Evolutionary conservation across 345 rosid genomes (phyloP).

Genomic region (Populus deltoides): DNA sequence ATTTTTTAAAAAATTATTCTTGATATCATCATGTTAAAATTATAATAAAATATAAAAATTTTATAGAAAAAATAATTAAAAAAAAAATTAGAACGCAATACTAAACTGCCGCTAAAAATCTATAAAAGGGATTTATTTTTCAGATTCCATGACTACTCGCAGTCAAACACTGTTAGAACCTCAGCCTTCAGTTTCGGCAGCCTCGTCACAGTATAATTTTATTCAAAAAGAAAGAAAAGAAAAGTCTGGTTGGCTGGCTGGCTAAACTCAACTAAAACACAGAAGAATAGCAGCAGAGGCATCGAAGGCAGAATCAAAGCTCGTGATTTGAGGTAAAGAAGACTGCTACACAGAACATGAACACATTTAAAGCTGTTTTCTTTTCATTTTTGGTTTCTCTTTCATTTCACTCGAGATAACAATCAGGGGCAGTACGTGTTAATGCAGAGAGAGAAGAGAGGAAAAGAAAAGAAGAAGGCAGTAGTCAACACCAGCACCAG

Average conservation of each 20-base stretch:
- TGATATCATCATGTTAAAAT: too few relatives aligned
- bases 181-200: too few relatives aligned
- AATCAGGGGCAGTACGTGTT: background rate
- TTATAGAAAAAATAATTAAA: too few relatives aligned
- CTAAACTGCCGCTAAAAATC: too few relatives aligned
- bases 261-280: background rate
- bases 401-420: background rate
- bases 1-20: too few relatives aligned
- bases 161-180: too few relatives aligned
- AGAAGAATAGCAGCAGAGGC: slow-evolving; percentile 11
- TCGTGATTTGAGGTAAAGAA: slow-evolving; percentile 47
- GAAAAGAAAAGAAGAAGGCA: slow-evolving; percentile 4
- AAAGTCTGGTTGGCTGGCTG: background rate
- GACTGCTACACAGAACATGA: slow-evolving; percentile 15
- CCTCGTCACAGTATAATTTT: too few relatives aligned
- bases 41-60: too few relatives aligned
- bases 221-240: background rate
- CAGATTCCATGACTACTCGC: background rate
- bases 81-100: too few relatives aligned
- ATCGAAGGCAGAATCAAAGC: slow-evolving; percentile 30
- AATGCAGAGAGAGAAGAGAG: background rate
- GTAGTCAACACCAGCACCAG: slow-evolving; percentile 15
- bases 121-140: too few relatives aligned
- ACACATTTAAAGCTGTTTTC: background rate
- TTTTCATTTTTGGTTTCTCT: background rate